Evolutionary conservation across 2,329 filamentous ascomycete species (phyloP), one percentile per base, ranked within the genome.

Genomic region (Juglanconis juglandina): DNA sequence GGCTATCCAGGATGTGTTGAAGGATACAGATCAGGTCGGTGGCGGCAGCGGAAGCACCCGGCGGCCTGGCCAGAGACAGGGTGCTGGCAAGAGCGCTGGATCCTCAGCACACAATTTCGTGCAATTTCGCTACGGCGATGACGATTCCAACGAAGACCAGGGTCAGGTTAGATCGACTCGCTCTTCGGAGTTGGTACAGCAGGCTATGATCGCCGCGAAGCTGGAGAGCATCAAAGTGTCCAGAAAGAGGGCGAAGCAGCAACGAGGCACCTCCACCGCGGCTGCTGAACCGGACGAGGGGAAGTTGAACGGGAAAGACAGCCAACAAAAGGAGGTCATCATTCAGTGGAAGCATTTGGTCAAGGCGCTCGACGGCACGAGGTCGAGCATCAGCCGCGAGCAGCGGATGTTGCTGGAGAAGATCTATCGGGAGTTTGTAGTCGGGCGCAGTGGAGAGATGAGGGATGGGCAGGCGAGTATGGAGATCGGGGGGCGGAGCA

Each of bases 371-470:
- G 83, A 84, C 30, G 88, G 78, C 53, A 97, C 94, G 4, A 81
- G 93, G 65, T 85, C 91, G 30, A 96, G 91, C 73, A 96, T 98
- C 66, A 91, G 89, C 70, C 79, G 80, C 3, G 84, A 92, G 62
- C 95, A 99, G 76, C 84, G 87, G 68, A 81, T 78, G 63, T 80
- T 94, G 62, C 75, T 99, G 66, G 82, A 85, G 68, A 85, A 84
- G 46, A 97, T 99, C 63, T 99, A 99, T 72, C 81, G 83, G 14
- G 95, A 99, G 76, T 99, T 99, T 79, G 88, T 97, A 0, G 90
- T 91, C 4, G 93, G 92, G 0, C 83, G 95, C 67, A 96, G 93
- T 73, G 95, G 95, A 7, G 93, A 98, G 78, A 92, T 99, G 91
- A 91, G 88, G 62, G 94, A 90, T 74, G 95, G 95, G 1, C 91